These are phyloP conservation scores for Colletotrichum sp. DNA, from an alignment of 2,329 filamentous ascomycete genomes.

Conservation along the genomic window DNA sequence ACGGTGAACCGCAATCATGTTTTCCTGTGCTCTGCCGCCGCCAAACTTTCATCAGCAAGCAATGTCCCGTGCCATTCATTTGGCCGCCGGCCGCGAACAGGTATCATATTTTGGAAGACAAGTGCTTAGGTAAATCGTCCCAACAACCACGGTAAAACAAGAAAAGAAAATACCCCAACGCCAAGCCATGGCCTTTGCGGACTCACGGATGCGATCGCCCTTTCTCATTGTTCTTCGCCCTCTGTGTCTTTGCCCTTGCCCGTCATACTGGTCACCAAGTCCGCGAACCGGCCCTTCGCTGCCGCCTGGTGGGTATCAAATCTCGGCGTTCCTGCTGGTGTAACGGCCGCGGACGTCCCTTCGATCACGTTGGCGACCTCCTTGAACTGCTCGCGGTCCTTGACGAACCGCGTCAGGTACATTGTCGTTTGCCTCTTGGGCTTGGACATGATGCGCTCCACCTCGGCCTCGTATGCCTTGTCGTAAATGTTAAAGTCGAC, in stretches of 20 bases:
- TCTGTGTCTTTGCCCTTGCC: neutral
- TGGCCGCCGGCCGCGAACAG: neutral
- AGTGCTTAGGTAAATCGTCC: neutral
- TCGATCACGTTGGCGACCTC: conserved; percentile 41
- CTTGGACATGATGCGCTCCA: conserved; percentile 68
- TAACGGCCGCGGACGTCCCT: conserved; percentile 19
- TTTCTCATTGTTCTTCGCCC: neutral
- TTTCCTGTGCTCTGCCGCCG: neutral
- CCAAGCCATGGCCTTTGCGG: neutral
- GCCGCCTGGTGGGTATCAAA: conserved; percentile 1
- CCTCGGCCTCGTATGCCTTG: conserved; percentile 82
- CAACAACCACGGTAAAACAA: neutral
- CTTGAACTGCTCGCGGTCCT: conserved; percentile 45
- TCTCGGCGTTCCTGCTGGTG: conserved; percentile 22
- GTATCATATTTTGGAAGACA: conserved; percentile 4
- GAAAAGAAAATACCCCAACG: neutral
- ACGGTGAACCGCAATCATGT: neutral
- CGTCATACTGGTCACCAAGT: conserved; percentile 15
- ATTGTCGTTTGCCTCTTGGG: conserved; percentile 45
- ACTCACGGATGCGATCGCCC: neutral
- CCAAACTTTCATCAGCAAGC: neutral
- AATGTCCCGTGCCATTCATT: neutral
- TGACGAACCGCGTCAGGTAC: conserved; percentile 55
- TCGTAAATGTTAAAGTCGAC: conserved; percentile 91
- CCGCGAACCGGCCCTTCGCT: conserved; percentile 16